phyloP scores from a whole-genome alignment of 306 rosid species.

The Citrullus amarus region DNA sequence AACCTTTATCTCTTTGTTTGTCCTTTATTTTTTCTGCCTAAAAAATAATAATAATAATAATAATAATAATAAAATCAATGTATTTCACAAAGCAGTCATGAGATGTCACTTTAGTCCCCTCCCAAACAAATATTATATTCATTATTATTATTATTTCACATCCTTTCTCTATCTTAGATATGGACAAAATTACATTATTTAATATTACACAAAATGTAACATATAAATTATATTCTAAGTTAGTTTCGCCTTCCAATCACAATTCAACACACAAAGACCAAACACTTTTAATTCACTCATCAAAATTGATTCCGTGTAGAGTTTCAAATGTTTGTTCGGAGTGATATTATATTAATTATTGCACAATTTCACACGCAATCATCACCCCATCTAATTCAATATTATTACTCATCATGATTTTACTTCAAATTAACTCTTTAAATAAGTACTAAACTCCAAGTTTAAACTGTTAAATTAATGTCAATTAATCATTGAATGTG shows the following conservation, averaged over 20 bases:
- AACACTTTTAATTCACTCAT: neutral
- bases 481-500: no score
- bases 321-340: neutral
- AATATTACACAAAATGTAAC: no score
- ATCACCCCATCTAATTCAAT: neutral
- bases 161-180: neutral
- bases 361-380: neutral
- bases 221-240: neutral
- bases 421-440: neutral
- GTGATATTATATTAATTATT: neutral
- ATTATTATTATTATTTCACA: neutral
- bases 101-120: conserved; percentile 1
- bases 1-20: conserved; percentile 6
- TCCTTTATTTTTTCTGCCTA: no score
- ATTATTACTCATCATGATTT: neutral
- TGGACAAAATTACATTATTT: neutral
- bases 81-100: neutral
- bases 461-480: neutral
- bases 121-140: neutral
- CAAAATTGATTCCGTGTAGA: neutral
- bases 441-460: neutral
- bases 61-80: neutral
- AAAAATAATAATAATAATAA: no score
- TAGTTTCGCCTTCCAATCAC: neutral
- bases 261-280: neutral